Evolutionary conservation across 2,329 filamentous ascomycete species (phyloP), one percentile per base, ranked within the genome.

Genomic region (Sporothrix phasma): DNA sequence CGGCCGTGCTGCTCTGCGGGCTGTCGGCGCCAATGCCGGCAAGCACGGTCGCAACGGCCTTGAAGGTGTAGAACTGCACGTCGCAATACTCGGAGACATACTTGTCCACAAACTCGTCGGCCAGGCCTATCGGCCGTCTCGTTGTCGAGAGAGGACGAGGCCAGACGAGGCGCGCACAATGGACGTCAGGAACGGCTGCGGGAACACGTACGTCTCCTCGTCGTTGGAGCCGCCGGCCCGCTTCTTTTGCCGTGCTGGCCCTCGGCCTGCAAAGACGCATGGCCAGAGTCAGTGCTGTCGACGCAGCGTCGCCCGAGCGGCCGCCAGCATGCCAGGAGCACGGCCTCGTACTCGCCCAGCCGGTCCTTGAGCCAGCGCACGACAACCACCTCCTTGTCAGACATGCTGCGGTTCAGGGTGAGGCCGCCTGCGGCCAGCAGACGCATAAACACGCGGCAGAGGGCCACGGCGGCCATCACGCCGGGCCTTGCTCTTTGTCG

Each of bases 191-290:
- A 89, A 84, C 0, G 78, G 77, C 24, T 82, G 83, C 3, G 88
- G 88, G 76, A 95, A 95, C 15, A 79, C 83, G 70, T 86, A 84
- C 1, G 24, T 22, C 11, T 63, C 62, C 22, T 46, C 24, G n/a
- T 24, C 45, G 47, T 60, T 46, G 22, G 34, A 13, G 3, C 29
- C 51, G 22, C 56, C 43, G 24, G 26, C 22, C 17, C 10, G 45
- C 13, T 64, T 63, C 64, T 82, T 82, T 63, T 80, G 81, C 41
- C 86, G 73, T 70, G 84, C 67, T 84, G 83, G 19, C 83, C 87
- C 72, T 96, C 90, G 60, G 88, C 87, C 77, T 95, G 94, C 68
- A 96, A 77, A 95, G 75, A 63, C 88, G 86, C 92, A 97, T 95
- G 64, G 87, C 82, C 58, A 97, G 77, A 0, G 88, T 90, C 70